A percentile compares a stretch with the other conserved stretches of the same genome.
These are phyloP conservation scores for Mycena rebaudengoi DNA, from an alignment of 768 basidiomycete genomes.

Conservation along the genomic window DNA sequence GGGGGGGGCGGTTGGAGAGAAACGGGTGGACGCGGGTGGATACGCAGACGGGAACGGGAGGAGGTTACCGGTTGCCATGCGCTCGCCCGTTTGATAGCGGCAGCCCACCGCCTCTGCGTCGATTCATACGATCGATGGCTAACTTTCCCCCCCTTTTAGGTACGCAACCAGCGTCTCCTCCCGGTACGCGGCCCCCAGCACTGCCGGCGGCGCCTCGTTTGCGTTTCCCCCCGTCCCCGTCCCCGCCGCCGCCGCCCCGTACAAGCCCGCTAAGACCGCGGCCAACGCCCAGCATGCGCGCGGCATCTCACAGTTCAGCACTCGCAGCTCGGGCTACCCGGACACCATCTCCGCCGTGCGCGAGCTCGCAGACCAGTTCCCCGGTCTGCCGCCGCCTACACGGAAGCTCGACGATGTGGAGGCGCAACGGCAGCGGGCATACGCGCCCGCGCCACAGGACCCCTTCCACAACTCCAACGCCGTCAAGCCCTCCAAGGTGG, in stretches of 20 bases:
- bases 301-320: conserved; percentile 23
- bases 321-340: conserved; percentile 42
- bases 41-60: too few relatives aligned
- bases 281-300: background rate
- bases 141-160: too few relatives aligned
- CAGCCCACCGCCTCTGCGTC: too few relatives aligned
- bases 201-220: conserved; percentile 9
- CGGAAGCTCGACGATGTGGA: conserved; percentile 6
- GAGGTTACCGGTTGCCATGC: too few relatives aligned
- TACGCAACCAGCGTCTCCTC: conserved; percentile 24
- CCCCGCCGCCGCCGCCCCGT: conserved; percentile 1
- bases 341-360: conserved; percentile 57
- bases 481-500: too few relatives aligned
- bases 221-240: conserved; percentile 25
- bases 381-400: conserved; percentile 35
- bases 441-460: background rate
- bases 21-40: too few relatives aligned
- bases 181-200: too few relatives aligned
- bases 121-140: too few relatives aligned
- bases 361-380: conserved; percentile 63
- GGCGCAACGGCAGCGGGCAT: conserved; percentile 3
- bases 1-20: too few relatives aligned
- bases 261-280: conserved; percentile 10
- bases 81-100: too few relatives aligned
- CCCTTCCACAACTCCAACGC: too few relatives aligned